Evolutionary conservation across 1,284 basidiomycete genomes (phyloP), one percentile per base, ranked within the genome.

Genomic region (Pholiota adiposa): DNA sequence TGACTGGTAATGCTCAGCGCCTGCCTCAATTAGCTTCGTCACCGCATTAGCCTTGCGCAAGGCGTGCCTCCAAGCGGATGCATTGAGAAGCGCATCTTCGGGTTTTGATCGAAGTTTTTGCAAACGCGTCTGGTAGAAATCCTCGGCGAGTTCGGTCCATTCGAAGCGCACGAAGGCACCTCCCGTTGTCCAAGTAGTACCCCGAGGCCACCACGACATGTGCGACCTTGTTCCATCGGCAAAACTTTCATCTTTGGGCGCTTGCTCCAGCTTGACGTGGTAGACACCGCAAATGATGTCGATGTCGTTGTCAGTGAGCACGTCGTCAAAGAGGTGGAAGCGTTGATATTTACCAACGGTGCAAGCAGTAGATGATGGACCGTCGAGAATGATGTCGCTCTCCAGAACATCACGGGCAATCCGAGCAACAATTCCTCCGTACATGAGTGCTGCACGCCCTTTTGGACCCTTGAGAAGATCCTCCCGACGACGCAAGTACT

Each of bases 381-480:
- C 61, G 18, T 52, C 14, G 5, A 48, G 33, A 11, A 54, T 48
- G 2, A 16, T 8, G 1, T 57, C 25, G 11, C 25, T 14, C 12
- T 52, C 48, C 7, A 60, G n/a, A 25, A 50, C 23, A 12, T 60
- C 53, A 27, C 38, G 44, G 0, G 58, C 58, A 33, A 60, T 55
- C 3, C 58, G 52, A 9, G 53, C 44, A 23, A 55, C 40, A 19
- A 59, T 53, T 6, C 57, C 57, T 0, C 52, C 57, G n/a, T 48
- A 31, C 33, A 62, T 50, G n/a, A 62, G 54, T 11, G 61, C 61
- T 0, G 53, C 57, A 34, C 61, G 49, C 2, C 57, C 56, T 14
- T 48, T 49, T n/a, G 59, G 51, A 5, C 53, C 41, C 16, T 18
- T 43, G 8, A 54, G 53, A 16, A 54, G 43, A n/a, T 54, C 53